These are phyloP conservation scores for Deinandra increscens DNA, from an alignment of 129 eudicot species.

Conservation along the genomic window DNA sequence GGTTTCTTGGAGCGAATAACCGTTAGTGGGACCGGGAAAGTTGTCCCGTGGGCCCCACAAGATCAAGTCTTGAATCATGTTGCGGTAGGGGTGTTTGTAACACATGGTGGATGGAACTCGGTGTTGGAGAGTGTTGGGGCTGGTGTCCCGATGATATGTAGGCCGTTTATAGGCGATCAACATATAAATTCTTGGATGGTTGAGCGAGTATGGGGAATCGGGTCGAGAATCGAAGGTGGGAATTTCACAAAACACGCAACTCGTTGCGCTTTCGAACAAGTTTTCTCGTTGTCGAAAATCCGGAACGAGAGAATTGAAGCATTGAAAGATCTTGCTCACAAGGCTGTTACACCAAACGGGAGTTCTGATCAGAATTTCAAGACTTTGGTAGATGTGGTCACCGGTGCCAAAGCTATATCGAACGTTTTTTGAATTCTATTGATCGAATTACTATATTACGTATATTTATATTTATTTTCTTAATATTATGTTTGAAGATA, in stretches of 20 bases:
- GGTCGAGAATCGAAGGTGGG: conserved; percentile 49
- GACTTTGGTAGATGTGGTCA: conserved; percentile 28
- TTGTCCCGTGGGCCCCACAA: conserved; percentile 83
- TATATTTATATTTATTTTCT: too few relatives aligned
- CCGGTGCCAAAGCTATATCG: too few relatives aligned
- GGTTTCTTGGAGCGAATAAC: conserved; percentile 40
- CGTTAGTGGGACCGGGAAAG: conserved; percentile 32
- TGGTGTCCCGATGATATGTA: conserved; percentile 62
- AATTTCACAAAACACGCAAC: conserved; percentile 43
- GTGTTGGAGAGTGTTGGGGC: conserved; percentile 55
- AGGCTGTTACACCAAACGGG: conserved; percentile 46
- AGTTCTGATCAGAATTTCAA: conserved; percentile 45
- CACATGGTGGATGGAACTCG: conserved; percentile 82
- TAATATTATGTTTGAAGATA: too few relatives aligned
- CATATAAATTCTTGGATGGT: conserved; percentile 48
- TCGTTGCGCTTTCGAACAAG: conserved; percentile 27
- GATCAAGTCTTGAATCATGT: conserved; percentile 42
- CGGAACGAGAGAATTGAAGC: conserved; percentile 27
- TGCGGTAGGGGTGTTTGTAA: conserved; percentile 46
- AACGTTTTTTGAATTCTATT: too few relatives aligned
- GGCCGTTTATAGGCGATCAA: conserved; percentile 70
- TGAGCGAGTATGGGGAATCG: conserved; percentile 53
- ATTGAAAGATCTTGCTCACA: conserved; percentile 39
- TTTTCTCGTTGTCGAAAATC: conserved; percentile 32
- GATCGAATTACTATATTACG: too few relatives aligned